These are phyloP conservation scores for Eimeria necatrix DNA, from an alignment of 169 alveolate species.

Conservation along the genomic window DNA sequence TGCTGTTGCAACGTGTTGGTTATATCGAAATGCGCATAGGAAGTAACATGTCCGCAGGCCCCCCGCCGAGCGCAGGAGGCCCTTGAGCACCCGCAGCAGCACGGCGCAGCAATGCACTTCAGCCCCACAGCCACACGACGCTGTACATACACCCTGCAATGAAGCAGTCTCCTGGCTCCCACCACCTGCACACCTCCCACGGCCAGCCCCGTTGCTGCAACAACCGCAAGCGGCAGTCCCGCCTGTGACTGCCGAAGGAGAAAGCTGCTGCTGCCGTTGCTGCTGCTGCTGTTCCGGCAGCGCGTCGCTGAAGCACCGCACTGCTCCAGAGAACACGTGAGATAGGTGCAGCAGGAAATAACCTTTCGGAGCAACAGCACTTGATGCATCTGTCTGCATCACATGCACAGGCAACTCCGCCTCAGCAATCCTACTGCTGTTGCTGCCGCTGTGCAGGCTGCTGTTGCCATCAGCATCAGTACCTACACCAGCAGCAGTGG, in stretches of 20 bases:
- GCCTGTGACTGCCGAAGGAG: background rate
- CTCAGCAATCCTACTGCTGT: background rate
- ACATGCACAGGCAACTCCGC: constrained; percentile 64
- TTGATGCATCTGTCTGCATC: constrained; percentile 46
- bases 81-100: constrained; percentile 69
- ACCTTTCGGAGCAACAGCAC: constrained; percentile 64
- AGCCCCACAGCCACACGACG: constrained; percentile 53
- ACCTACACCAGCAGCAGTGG: background rate
- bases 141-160: constrained; percentile 56
- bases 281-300: constrained; percentile 50
- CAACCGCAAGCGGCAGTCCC: constrained; percentile 43
- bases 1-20: background rate
- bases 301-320: constrained; percentile 27
- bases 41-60: constrained; percentile 57
- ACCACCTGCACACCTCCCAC: constrained; percentile 16
- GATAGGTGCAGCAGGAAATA: constrained; percentile 51
- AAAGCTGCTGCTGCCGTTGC: constrained; percentile 53
- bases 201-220: constrained; percentile 52
- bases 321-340: constrained; percentile 37
- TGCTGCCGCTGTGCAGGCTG: background rate
- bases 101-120: constrained; percentile 54
- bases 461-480: background rate
- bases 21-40: constrained; percentile 36
- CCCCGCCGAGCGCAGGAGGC: constrained; percentile 43
- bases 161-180: constrained; percentile 32